phyloP scores from a whole-genome alignment of 73 alveolate species.

The Paramecium primaurelia region DNA sequence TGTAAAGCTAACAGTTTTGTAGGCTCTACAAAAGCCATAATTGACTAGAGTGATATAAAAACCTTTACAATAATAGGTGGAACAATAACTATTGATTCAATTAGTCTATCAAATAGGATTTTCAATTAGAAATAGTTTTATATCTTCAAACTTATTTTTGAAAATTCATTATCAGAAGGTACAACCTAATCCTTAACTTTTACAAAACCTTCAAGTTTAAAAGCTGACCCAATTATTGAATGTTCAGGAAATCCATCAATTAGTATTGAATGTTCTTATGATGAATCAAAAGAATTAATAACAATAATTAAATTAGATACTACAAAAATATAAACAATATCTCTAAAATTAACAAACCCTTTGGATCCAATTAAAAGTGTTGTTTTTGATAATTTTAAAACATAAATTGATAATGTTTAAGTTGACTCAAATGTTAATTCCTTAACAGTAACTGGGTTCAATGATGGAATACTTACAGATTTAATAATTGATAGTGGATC shows the following conservation, averaged over 20 bases:
- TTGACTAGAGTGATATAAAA: background rate
- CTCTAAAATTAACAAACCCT: background rate
- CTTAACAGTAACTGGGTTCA: background rate
- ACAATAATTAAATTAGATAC: background rate
- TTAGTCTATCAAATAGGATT: background rate
- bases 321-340: background rate
- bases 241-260: background rate
- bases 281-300: background rate
- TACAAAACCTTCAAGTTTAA: background rate
- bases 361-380: background rate
- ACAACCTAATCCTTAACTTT: background rate
- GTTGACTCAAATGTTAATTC: background rate
- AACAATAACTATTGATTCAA: background rate
- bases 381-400: background rate
- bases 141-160: background rate
- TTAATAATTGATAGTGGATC: background rate
- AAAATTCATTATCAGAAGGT: background rate
- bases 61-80: background rate
- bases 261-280: background rate
- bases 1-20: background rate
- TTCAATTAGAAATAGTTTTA: background rate
- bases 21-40: background rate
- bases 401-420: background rate
- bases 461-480: background rate
- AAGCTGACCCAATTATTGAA: background rate